Percentiles rank a stretch among this genome's conserved stretches.
Conservation (phyloP, 345 rosid species). For the Populus tremula region DNA sequence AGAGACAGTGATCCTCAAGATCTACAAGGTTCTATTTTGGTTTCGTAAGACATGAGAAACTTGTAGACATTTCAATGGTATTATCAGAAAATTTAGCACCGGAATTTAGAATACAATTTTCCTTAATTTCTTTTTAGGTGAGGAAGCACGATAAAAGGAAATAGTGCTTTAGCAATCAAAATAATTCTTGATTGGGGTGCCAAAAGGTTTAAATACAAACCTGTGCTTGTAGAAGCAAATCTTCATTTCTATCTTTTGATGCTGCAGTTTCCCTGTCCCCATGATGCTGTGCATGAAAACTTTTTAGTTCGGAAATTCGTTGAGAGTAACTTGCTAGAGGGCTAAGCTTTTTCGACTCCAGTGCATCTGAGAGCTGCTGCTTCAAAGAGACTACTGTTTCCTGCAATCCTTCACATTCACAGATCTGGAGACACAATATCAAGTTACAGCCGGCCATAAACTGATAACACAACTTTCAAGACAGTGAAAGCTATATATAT, state of each 20-base stretch:
- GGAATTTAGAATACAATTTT: not conserved
- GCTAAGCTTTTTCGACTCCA: conserved; percentile 41
- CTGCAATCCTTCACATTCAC: conserved; percentile 69
- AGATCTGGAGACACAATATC: conserved; percentile 40
- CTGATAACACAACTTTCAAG: not conserved
- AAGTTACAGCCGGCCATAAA: conserved; percentile 23
- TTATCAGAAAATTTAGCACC: not conserved
- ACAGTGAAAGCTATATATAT: not conserved
- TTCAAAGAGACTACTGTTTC: conserved; percentile 62
- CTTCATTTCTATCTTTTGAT: conserved; percentile 32
- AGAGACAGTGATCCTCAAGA: not conserved
- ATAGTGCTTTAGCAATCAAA: not conserved
- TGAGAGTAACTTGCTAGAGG: conserved; percentile 40
- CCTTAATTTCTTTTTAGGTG: not conserved
- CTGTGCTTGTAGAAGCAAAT: conserved; percentile 43
- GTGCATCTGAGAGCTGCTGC: conserved; percentile 66
- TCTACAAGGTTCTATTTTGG: not conserved
- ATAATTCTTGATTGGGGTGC: not conserved
- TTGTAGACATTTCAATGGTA: not conserved
- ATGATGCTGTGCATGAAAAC: conserved; percentile 27
- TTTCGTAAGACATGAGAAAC: not conserved
- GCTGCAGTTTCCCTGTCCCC: conserved; percentile 30
- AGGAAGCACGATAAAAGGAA: not conserved
- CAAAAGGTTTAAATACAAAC: conserved; percentile 32
- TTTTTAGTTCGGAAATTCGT: conserved; percentile 35